phyloP scores from a whole-genome alignment of 108 stramenopile species.

The Nitzschia palea region DNA sequence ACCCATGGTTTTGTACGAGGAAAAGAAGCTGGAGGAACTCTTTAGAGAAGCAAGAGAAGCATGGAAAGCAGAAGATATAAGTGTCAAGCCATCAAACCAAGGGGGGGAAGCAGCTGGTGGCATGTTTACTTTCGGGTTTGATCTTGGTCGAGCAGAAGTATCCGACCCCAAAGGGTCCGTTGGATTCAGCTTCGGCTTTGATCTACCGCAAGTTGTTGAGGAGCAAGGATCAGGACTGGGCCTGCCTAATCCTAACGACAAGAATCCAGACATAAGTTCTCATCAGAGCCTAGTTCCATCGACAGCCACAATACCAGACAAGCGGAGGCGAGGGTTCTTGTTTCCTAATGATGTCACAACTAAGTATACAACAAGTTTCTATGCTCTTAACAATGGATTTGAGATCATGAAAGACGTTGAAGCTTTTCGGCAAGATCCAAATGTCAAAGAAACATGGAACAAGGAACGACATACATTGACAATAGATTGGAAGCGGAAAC shows the following conservation, averaged over 20 bases:
- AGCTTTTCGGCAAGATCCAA: slow-evolving; percentile 42
- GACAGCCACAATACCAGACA: background rate
- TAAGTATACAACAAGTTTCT: slow-evolving; percentile 53
- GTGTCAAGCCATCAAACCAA: background rate
- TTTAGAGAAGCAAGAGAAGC: slow-evolving; percentile 68
- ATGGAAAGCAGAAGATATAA: slow-evolving; percentile 1
- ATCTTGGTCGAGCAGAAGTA: slow-evolving; percentile 12
- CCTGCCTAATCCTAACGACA: background rate
- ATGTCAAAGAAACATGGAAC: slow-evolving; percentile 58
- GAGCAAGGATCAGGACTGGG: too few species aligned
- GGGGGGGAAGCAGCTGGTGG: background rate
- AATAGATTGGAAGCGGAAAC: slow-evolving; percentile 84
- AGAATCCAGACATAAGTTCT: background rate
- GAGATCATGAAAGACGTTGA: slow-evolving; percentile 53
- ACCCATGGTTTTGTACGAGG: slow-evolving; percentile 47
- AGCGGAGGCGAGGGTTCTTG: slow-evolving; percentile 33
- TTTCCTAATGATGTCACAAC: slow-evolving; percentile 53
- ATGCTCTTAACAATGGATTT: slow-evolving; percentile 58
- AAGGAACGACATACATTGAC: slow-evolving; percentile 67
- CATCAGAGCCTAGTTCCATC: too few species aligned
- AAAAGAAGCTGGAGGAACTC: slow-evolving; percentile 72
- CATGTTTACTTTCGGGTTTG: slow-evolving; percentile 60
- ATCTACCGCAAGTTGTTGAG: background rate
- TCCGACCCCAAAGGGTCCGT: background rate
- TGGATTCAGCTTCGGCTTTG: slow-evolving; percentile 13